A percentile compares a stretch with the other conserved stretches of the same genome.
Conservation (phyloP, 2,329 filamentous ascomycete genomes). For the Neonectria ditissima region DNA sequence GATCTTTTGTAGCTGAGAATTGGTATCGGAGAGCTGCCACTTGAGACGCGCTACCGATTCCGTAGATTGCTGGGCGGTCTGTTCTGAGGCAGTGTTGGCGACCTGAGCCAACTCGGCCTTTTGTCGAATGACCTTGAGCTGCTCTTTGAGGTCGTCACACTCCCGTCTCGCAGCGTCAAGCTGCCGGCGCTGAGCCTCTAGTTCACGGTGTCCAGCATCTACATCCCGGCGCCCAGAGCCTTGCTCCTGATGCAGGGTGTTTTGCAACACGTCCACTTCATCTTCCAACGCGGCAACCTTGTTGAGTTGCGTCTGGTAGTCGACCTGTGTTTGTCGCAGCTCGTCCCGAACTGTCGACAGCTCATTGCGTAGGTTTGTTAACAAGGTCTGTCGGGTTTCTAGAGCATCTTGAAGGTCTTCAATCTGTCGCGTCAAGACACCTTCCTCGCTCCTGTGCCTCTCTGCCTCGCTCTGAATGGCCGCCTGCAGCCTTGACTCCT, state of each 20-base stretch:
- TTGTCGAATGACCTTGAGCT: conserved; percentile 46
- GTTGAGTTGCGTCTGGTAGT: conserved; percentile 71
- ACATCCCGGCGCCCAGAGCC: conserved; percentile 54
- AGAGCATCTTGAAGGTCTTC: conserved; percentile 79
- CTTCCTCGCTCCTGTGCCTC: conserved; percentile 78
- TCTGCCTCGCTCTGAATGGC: conserved; percentile 77
- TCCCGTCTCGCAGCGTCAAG: conserved; percentile 55
- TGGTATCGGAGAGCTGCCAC: conserved; percentile 69
- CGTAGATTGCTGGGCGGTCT: conserved; percentile 50
- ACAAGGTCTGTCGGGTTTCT: conserved; percentile 71
- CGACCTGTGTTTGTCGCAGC: conserved; percentile 74
- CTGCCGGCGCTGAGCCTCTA: conserved; percentile 55
- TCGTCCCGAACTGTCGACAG: conserved; percentile 75
- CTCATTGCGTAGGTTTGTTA: conserved; percentile 75
- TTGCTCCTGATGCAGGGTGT: conserved; percentile 43
- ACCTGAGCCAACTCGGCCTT: conserved; percentile 43
- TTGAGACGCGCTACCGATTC: conserved; percentile 65
- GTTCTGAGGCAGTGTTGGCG: conserved; percentile 47
- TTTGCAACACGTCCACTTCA: conserved; percentile 79
- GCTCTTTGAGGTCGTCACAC: conserved; percentile 47
- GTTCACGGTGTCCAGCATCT: conserved; percentile 56
- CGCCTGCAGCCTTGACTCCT: conserved; percentile 75
- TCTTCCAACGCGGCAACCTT: conserved; percentile 78
- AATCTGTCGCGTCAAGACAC: conserved; percentile 77
- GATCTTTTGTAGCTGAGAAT: conserved; percentile 66